phyloP scores from a whole-genome alignment of 352 stramenopile genomes.

The Saprolegnia parasitica region DNA sequence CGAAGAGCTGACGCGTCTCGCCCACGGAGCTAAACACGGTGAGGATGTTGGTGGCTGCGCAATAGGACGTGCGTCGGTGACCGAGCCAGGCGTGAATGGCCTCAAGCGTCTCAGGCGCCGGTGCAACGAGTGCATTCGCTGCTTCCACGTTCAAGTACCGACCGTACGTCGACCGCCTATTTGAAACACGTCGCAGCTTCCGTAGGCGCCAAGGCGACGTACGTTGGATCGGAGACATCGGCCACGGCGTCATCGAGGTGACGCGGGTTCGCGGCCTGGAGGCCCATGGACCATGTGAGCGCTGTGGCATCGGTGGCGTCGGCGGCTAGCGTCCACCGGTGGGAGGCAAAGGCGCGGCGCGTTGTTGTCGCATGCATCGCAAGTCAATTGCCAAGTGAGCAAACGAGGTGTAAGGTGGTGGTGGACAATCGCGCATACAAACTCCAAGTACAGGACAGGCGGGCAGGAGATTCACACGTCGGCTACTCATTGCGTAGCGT shows the following conservation, averaged over 20 bases:
- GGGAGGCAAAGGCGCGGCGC: background rate
- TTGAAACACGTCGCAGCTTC: background rate
- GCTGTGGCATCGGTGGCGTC: background rate
- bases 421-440: too few species aligned
- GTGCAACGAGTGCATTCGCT: background rate
- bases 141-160: background rate
- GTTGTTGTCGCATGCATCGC: background rate
- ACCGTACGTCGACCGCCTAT: conserved; percentile 1
- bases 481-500: too few species aligned
- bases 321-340: background rate
- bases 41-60: conserved; percentile 7
- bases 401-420: too few species aligned
- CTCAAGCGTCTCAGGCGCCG: background rate
- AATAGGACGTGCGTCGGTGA: background rate
- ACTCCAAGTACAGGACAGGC: too few species aligned
- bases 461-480: too few species aligned
- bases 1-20: background rate
- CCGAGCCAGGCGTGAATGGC: conserved; percentile 3
- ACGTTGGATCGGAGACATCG: conserved; percentile 7
- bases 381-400: too few species aligned
- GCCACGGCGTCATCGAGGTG: background rate
- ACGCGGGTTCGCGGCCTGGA: conserved; percentile 3
- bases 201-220: background rate
- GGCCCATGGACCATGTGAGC: conserved; percentile 9
- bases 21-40: background rate